These are phyloP conservation scores for Letharia columbiana DNA, from an alignment of 495 filamentous ascomycete genomes.

Conservation along the genomic window DNA sequence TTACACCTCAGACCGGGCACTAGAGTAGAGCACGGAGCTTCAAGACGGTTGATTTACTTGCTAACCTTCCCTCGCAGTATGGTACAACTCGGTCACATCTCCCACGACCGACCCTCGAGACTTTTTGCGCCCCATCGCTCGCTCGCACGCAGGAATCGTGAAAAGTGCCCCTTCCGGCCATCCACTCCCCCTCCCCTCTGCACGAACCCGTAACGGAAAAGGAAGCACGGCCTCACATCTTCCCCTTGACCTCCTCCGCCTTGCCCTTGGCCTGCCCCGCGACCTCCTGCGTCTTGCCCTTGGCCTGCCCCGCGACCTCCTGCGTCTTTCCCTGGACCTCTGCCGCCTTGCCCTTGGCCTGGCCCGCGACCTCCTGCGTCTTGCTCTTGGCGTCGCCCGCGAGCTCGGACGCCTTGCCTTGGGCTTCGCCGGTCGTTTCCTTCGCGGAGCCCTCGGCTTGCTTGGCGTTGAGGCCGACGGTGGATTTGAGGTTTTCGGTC, in stretches of 20 bases:
- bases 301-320: constrained; percentile 33
- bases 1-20: no score
- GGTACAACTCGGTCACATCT: no score
- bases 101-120: no score
- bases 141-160: no score
- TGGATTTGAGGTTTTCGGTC: constrained; percentile 35
- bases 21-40: no score
- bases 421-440: constrained; percentile 36
- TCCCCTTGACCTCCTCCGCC: constrained; percentile 32
- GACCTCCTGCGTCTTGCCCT: constrained; percentile 34
- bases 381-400: constrained; percentile 36
- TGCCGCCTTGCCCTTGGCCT: constrained; percentile 1
- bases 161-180: no score
- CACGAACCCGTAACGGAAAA: no score
- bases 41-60: no score
- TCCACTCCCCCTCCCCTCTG: no score
- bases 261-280: constrained; percentile 10
- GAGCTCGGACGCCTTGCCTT: constrained; percentile 30
- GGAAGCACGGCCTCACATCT: constrained; percentile 18
- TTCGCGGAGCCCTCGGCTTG: constrained; percentile 32
- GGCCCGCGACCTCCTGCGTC: constrained; percentile 27
- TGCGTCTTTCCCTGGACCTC: constrained; percentile 34
- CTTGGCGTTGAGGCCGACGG: constrained; percentile 29
- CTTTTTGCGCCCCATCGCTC: no score
- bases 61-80: no score